Evolutionary conservation across 2,329 filamentous ascomycete genomes (phyloP), one percentile per base, ranked within the genome.

Genomic region (Colletotrichum chlorophyti): DNA sequence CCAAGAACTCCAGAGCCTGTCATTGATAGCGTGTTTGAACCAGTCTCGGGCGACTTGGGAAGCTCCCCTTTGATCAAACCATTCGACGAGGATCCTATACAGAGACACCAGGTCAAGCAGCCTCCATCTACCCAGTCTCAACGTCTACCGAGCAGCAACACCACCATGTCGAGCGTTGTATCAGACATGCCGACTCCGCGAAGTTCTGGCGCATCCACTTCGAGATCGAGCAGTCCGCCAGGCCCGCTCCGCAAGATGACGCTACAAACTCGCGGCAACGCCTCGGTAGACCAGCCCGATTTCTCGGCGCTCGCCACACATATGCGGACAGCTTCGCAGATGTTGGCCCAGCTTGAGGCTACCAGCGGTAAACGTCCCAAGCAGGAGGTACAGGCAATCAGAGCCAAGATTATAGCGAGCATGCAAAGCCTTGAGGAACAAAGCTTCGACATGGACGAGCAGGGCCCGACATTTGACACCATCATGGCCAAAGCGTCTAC

Each of bases 371-470:
- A 94, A 73, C 82, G 91, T 29, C 91, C 91, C 1, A 90, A 85
- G 68, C 85, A 87, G 26, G 91, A 95, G 73, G 91, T 95, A 5
- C 91, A 90, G 15, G 89, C 91, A 7, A 95, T 95, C 70, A 84
- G 91, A 65, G 87, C 90, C 35, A 93, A 91, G 74, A 95, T 95
- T 63, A 95, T 95, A 66, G 91, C 91, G 3, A 94, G 91, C 71
- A 95, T 95, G 91, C 91, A 95, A 71, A 92, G 84, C 64, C 76
- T 95, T 8, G 91, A 95, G 72, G 91, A 95, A 72, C 89, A 94
- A 70, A 93, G 87, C 69, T 95, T 95, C 66, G 87, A 92, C 46
- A 76, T 85, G 3, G 90, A 93, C 46, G 78, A 78, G n/a, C 83
- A 86, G 58, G 82, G 85, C 0, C 89, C 91, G 15, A 93, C 88